Evolutionary conservation across 768 basidiomycete genomes (phyloP).

Genomic region (Suillus paluster): DNA sequence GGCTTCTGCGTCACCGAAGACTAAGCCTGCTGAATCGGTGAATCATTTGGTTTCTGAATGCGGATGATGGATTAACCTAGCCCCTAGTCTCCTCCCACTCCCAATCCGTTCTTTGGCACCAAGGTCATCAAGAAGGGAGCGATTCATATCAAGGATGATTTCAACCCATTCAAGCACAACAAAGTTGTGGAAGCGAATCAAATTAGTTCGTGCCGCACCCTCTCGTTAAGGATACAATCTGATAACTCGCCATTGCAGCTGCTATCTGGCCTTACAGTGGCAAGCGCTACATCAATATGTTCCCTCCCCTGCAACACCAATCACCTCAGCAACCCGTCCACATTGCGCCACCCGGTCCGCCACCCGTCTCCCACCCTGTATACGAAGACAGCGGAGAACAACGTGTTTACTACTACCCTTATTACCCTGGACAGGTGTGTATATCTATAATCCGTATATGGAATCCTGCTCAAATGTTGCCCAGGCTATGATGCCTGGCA

Average conservation of each 20-base stretch:
- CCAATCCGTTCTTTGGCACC: constrained; percentile 91
- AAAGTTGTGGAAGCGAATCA: constrained; percentile 77
- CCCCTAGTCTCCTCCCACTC: constrained; percentile 47
- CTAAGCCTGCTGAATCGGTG: constrained; percentile 60
- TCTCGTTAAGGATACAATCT: not conserved
- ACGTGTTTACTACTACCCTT: constrained; percentile 82
- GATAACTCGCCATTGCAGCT: constrained; percentile 42
- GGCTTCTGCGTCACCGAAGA: constrained; percentile 62
- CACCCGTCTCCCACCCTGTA: constrained; percentile 71
- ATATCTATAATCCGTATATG: not conserved
- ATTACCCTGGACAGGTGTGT: constrained; percentile 76
- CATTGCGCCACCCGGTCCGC: constrained; percentile 68
- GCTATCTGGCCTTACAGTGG: constrained; percentile 89
- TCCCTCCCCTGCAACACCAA: constrained; percentile 63
- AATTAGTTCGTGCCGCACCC: constrained; percentile 59
- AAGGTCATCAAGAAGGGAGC: constrained; percentile 75
- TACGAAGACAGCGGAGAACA: constrained; percentile 79
- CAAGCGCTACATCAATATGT: constrained; percentile 82
- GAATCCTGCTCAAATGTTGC: constrained; percentile 11
- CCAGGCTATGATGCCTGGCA: constrained; percentile 85
- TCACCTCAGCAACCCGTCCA: constrained; percentile 70
- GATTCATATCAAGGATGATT: constrained; percentile 93
- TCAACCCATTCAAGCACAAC: constrained; percentile 92
- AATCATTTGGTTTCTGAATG: constrained; percentile 15
- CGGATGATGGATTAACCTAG: constrained; percentile 15